Evolutionary conservation across 2,329 filamentous ascomycete species (phyloP).

Genomic region (Paecilomyces sp.): DNA sequence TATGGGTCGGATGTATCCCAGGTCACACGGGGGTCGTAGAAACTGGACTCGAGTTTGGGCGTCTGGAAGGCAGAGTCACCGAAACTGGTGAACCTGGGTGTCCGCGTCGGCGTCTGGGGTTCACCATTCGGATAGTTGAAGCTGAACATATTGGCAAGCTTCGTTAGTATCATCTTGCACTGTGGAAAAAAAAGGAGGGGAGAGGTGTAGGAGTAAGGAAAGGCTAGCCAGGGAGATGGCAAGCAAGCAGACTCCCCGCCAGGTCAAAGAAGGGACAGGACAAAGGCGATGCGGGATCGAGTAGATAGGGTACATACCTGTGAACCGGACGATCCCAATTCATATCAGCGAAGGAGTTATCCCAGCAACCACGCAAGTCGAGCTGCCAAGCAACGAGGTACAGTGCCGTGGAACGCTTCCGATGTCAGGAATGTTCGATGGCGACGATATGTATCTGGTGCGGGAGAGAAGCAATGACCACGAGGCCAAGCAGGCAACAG

Average conservation of each 20-base stretch:
- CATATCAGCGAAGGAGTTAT: slow-evolving; percentile 34
- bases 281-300: neutral
- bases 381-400: slow-evolving; percentile 28
- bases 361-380: slow-evolving; percentile 32
- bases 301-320: slow-evolving; percentile 27
- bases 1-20: slow-evolving; percentile 42
- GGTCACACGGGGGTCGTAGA: slow-evolving; percentile 39
- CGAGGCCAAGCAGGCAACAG: slow-evolving; percentile 15
- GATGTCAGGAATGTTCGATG: slow-evolving; percentile 22
- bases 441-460: slow-evolving; percentile 13
- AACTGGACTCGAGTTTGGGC: slow-evolving; percentile 40
- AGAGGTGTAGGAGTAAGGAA: neutral
- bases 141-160: slow-evolving; percentile 28
- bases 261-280: neutral
- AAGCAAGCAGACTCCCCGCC: neutral
- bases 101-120: slow-evolving; percentile 41
- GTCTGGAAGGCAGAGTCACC: slow-evolving; percentile 35
- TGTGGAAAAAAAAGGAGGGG: slow-evolving; percentile 4
- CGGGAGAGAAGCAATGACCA: slow-evolving; percentile 16
- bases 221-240: neutral
- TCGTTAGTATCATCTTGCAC: slow-evolving; percentile 25
- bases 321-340: slow-evolving; percentile 41
- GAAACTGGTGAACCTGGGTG: slow-evolving; percentile 31
- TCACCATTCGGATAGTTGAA: slow-evolving; percentile 41
- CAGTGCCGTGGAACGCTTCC: slow-evolving; percentile 14